Conservation (phyloP, 805 yeast genomes). For the Saturnispora diversa region DNA sequence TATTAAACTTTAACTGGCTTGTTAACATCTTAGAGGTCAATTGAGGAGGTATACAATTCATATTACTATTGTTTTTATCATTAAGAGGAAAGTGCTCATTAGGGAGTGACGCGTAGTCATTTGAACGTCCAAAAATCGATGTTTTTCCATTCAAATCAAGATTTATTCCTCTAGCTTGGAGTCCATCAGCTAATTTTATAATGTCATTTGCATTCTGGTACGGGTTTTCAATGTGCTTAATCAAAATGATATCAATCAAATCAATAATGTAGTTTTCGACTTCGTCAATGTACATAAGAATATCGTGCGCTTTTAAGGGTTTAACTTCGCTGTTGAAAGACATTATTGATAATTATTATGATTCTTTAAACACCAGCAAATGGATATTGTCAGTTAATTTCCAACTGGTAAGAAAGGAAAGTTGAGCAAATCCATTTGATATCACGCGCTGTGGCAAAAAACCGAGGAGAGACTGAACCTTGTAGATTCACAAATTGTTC, state of each 20-base stretch:
- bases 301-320: constrained; percentile 5
- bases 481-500: too few species aligned
- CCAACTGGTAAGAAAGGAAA: too few species aligned
- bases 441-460: constrained; percentile 4
- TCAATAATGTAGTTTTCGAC: constrained; percentile 9
- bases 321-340: too few species aligned
- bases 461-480: too few species aligned
- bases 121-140: constrained; percentile 5
- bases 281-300: constrained; percentile 9
- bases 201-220: neutral
- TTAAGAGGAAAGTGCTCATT: constrained; percentile 3
- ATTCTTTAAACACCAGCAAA: too few species aligned
- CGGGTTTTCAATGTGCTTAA: neutral
- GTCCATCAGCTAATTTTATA: neutral
- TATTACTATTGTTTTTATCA: neutral
- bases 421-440: neutral
- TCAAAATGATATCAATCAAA: constrained; percentile 3
- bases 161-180: constrained; percentile 3
- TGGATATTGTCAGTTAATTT: too few species aligned
- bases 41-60: neutral
- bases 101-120: neutral
- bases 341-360: too few species aligned
- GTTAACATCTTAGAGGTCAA: neutral
- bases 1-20: neutral
- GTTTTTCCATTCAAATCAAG: constrained; percentile 5